Conservation (phyloP, 2,329 filamentous ascomycete species). For the Fusarium mundagurra region DNA sequence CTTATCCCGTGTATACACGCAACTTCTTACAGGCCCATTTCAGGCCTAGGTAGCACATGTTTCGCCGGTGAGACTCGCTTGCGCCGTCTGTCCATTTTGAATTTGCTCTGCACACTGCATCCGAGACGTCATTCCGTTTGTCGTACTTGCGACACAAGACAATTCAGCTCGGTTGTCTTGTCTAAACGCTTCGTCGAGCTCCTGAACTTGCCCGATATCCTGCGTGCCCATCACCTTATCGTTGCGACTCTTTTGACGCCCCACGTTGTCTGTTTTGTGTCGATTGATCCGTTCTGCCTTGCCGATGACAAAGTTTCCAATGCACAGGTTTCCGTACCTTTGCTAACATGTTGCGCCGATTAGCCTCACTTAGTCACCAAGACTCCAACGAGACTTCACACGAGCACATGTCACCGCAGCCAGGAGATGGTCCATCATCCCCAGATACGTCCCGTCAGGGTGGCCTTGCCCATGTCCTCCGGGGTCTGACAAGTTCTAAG, state of each 20-base stretch:
- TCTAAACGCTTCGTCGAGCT: conserved; percentile 5
- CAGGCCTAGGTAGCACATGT: conserved; percentile 43
- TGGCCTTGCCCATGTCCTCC: conserved; percentile 71
- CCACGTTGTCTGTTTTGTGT: conserved; percentile 26
- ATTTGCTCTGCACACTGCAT: conserved; percentile 32
- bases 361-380: conserved; percentile 42
- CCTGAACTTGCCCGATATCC: conserved; percentile 5
- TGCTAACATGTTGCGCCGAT: conserved; percentile 45
- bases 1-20: conserved; percentile 4
- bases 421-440: conserved; percentile 65
- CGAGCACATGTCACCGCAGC: conserved; percentile 68
- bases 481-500: conserved; percentile 67
- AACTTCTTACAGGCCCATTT: conserved; percentile 25
- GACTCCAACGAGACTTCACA: conserved; percentile 43
- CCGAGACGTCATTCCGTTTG: conserved; percentile 32
- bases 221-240: conserved; percentile 5
- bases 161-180: conserved; percentile 15
- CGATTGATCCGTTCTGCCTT: conserved; percentile 29
- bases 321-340: conserved; percentile 35
- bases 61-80: conserved; percentile 45
- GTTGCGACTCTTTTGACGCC: conserved; percentile 15
- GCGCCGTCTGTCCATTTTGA: conserved; percentile 32
- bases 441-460: conserved; percentile 65
- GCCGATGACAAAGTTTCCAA: conserved; percentile 39
- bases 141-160: conserved; percentile 33